phyloP scores from a whole-genome alignment of 202 grass and related monocot genomes.

The Bolboschoenoplectus hybrid region DNA sequence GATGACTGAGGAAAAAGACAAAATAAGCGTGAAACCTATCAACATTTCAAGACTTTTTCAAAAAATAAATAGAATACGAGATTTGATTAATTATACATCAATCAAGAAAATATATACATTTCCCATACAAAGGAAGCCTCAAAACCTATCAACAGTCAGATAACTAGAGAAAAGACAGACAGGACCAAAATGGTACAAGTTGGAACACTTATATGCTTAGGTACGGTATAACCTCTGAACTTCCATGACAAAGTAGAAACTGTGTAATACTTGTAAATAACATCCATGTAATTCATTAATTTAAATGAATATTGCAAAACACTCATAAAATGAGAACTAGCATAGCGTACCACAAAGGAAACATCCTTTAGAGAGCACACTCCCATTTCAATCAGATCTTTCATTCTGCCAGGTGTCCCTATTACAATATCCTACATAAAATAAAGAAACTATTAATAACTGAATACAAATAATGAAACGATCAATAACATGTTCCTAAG shows the following conservation, averaged over 20 bases:
- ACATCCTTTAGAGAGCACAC: constrained; percentile 77
- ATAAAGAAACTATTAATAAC: constrained; percentile 2
- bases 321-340: constrained; percentile 18
- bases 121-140: neutral
- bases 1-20: constrained; percentile 29
- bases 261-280: neutral
- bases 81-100: neutral
- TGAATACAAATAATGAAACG: constrained; percentile 17
- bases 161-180: neutral
- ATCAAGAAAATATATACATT: neutral
- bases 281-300: neutral
- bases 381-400: constrained; percentile 97
- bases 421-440: constrained; percentile 88
- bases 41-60: neutral
- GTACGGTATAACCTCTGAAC: neutral
- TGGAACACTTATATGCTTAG: neutral
- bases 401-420: constrained; percentile 92
- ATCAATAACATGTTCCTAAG: neutral
- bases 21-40: constrained; percentile 10
- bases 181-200: constrained; percentile 5
- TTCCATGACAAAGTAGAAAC: constrained; percentile 1
- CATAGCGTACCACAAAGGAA: constrained; percentile 79
- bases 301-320: neutral
- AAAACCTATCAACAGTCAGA: neutral
- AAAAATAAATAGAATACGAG: neutral